Evolutionary conservation across 192 early-diverging fungal species (phyloP).

Genomic region (Gamsiella multidivaricata): DNA sequence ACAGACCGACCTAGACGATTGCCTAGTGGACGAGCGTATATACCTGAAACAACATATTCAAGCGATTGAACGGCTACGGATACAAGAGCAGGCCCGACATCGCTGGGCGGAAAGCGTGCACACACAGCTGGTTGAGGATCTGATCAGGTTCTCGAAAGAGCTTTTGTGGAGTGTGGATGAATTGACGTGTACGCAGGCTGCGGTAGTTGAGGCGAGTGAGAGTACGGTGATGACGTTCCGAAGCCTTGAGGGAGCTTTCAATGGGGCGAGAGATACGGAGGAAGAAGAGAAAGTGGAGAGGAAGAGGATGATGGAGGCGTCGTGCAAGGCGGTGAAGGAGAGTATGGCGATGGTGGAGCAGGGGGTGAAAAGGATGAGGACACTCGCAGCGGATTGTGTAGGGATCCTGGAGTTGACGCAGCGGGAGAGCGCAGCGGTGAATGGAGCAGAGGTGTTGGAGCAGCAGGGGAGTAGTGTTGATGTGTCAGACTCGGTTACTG

Average conservation of each 20-base stretch:
- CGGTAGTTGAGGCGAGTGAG: slow-evolving; percentile 31
- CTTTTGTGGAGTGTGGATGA: slow-evolving; percentile 21
- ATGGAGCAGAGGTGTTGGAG: no score
- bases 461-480: no score
- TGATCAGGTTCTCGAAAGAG: slow-evolving; percentile 22
- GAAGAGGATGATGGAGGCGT: slow-evolving; percentile 1
- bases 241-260: background rate
- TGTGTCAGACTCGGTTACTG: no score
- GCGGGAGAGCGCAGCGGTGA: background rate
- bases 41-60: slow-evolving; percentile 42
- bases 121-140: slow-evolving; percentile 13
- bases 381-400: slow-evolving; percentile 33
- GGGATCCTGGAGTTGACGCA: slow-evolving; percentile 30
- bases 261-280: background rate
- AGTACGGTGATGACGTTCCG: slow-evolving; percentile 13
- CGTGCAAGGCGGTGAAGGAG: slow-evolving; percentile 8
- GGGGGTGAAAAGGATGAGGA: slow-evolving; percentile 16
- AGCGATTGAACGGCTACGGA: slow-evolving; percentile 13
- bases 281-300: background rate
- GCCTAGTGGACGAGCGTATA: slow-evolving; percentile 35
- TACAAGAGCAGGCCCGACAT: slow-evolving; percentile 13
- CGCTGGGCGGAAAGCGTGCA: slow-evolving; percentile 14
- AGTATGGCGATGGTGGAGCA: slow-evolving; percentile 15
- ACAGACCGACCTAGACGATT: slow-evolving; percentile 10
- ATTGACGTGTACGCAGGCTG: slow-evolving; percentile 35